phyloP scores from a whole-genome alignment of 345 rosid genomes.

The Arabidopsis suecica region DNA sequence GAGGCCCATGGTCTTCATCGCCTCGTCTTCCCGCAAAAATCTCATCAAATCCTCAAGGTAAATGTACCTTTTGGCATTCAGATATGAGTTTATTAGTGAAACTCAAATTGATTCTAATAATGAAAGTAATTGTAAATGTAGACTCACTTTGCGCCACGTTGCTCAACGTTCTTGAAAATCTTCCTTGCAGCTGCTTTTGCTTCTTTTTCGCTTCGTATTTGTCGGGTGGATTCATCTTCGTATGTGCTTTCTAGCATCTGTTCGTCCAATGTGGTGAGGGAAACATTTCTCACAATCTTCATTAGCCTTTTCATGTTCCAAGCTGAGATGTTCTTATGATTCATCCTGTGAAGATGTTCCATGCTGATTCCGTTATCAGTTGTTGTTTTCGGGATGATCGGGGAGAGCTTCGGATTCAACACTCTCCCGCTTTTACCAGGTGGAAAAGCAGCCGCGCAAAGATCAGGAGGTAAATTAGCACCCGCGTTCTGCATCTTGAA shows the following conservation, averaged over 20 bases:
- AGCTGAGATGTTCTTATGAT: slow-evolving; percentile 78
- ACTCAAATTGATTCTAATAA: slow-evolving; percentile 11
- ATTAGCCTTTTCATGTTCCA: slow-evolving; percentile 98
- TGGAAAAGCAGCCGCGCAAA: slow-evolving; percentile 56
- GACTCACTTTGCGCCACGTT: slow-evolving; percentile 58
- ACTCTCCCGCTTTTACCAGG: slow-evolving; percentile 50
- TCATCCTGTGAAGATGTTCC: slow-evolving; percentile 72
- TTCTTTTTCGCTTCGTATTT: slow-evolving; percentile 77
- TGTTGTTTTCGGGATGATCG: slow-evolving; percentile 38
- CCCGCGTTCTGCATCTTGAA: slow-evolving; percentile 65
- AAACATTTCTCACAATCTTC: slow-evolving; percentile 77
- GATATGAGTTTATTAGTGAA: slow-evolving; percentile 51
- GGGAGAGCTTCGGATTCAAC: slow-evolving; percentile 51
- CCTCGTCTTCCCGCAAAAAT: slow-evolving; percentile 83
- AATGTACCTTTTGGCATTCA: slow-evolving; percentile 63
- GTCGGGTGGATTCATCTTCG: slow-evolving; percentile 64
- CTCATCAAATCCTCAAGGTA: slow-evolving; percentile 74
- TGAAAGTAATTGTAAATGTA: background rate
- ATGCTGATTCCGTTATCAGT: slow-evolving; percentile 56
- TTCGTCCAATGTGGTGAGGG: slow-evolving; percentile 81
- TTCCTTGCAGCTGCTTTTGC: slow-evolving; percentile 91
- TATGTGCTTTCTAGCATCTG: slow-evolving; percentile 51
- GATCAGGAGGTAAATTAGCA: slow-evolving; percentile 62
- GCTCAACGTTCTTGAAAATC: slow-evolving; percentile 79
- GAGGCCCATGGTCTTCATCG: slow-evolving; percentile 64